phyloP scores from a whole-genome alignment of 176 grass and related monocot species.

The Carex parvula region DNA sequence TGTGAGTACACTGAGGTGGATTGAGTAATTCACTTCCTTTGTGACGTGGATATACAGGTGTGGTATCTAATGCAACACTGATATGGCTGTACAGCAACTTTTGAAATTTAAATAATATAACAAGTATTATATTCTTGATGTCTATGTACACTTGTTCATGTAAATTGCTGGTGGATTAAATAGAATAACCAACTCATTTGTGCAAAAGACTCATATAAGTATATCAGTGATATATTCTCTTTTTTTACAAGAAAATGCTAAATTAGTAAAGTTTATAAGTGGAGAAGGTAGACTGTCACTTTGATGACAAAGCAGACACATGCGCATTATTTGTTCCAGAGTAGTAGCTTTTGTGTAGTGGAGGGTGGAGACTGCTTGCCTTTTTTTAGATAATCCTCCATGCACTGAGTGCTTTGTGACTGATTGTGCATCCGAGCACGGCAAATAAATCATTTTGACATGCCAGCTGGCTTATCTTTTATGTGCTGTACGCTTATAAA shows the following conservation, averaged over 20 bases:
- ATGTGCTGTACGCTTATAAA: not conserved
- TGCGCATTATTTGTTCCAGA: not conserved
- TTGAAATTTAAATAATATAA: not conserved
- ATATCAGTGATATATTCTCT: not conserved
- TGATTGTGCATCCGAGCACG: not conserved
- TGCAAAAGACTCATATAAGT: not conserved
- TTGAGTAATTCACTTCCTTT: not conserved
- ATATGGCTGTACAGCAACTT: not conserved
- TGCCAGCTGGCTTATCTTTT: not conserved
- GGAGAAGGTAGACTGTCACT: not conserved
- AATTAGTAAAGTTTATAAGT: not conserved
- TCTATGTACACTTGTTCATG: not conserved
- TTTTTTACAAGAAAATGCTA: not conserved
- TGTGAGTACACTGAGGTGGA: not conserved
- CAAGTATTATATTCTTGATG: not conserved
- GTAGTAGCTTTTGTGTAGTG: not conserved
- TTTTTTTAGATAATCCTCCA: not conserved
- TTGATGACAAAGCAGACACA: not conserved
- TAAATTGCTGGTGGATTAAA: not conserved
- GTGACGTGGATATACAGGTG: not conserved
- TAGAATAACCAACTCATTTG: not conserved
- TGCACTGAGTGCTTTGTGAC: not conserved
- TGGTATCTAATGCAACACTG: not conserved
- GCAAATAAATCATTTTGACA: not conserved
- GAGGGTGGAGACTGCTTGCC: not conserved